Base-by-base conservation (phyloP, 208 protist species). In the Eutreptiella sp. region DNA sequence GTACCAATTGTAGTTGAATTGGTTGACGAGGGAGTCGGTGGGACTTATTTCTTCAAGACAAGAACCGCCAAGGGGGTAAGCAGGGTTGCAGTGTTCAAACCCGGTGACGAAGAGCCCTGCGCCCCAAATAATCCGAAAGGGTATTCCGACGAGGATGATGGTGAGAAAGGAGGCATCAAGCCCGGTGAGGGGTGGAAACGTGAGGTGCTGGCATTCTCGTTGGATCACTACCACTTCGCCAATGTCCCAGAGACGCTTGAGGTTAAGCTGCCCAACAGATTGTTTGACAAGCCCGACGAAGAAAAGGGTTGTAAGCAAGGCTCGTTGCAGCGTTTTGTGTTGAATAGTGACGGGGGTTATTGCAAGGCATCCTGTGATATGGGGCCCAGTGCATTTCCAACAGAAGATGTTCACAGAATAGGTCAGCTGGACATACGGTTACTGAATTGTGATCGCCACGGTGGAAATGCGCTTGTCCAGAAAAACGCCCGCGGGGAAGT, bases 361-460 rank as follows among this genome's bases (percentile, higher is more conserved):
- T n/a, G n/a, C n/a, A n/a, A n/a, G n/a, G 75, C 84, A 63, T 70
- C 81, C 1, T 77, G 73, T 5, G 77, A 84, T 48, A 61, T 79
- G 45, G 65, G 80, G 14, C 81, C 81, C 0, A 78, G 76, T 0
- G 48, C 59, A 38, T 87, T 84, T 50, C 32, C 53, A 63, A 66
- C 70, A 0, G 73, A 84, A n/a, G 68, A 79, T 50, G 76, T 82
- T 23, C 81, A 83, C 38, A 68, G 69, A 4, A 69, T 87, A 14
- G 81, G 74, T 23, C 73, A 84, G 36, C 81, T 84, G 39, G 81
- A 87, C 55, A 78, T 87, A 39, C 76, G 81, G 39, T 77, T 74
- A 11, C 63, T 87, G 3, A 87, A 87, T 59, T 68, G 78, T 38
- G 81, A 87, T 46, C 77, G 81, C 3, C 81, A 87, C 50, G 78